Conservation (phyloP, 2,329 filamentous ascomycete genomes). For the Colletotrichum neosansevieriae region DNA sequence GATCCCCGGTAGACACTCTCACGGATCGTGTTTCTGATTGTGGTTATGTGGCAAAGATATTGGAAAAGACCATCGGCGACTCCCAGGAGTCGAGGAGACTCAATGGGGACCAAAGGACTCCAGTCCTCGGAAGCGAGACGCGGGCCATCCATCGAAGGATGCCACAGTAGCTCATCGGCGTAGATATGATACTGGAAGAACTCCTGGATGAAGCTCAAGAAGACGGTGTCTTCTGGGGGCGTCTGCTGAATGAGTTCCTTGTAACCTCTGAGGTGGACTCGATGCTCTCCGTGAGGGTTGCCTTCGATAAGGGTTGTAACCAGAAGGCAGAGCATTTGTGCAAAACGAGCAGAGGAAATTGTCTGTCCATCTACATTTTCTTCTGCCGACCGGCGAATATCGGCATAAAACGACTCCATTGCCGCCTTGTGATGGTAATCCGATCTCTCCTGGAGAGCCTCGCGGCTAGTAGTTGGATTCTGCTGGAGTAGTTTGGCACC, state of each 20-base stretch:
- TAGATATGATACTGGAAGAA: slow-evolving; percentile 88
- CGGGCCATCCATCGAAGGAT: slow-evolving; percentile 53
- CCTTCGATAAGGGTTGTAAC: slow-evolving; percentile 70
- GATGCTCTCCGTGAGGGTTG: slow-evolving; percentile 74
- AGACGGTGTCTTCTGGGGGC: slow-evolving; percentile 73
- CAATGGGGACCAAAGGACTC: slow-evolving; percentile 55
- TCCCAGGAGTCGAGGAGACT: slow-evolving; percentile 75
- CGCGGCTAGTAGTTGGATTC: slow-evolving; percentile 59
- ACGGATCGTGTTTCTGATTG: slow-evolving; percentile 80
- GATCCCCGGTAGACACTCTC: slow-evolving; percentile 70
- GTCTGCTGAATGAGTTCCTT: slow-evolving; percentile 75
- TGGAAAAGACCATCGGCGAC: slow-evolving; percentile 86
- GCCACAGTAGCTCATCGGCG: slow-evolving; percentile 71
- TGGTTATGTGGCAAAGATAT: slow-evolving; percentile 82
- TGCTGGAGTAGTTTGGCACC: slow-evolving; percentile 65
- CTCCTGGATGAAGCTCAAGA: slow-evolving; percentile 74
- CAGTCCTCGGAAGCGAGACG: slow-evolving; percentile 59
- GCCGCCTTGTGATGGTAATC: slow-evolving; percentile 68
- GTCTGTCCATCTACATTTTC: slow-evolving; percentile 59
- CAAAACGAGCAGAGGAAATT: slow-evolving; percentile 67
- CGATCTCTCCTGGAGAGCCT: slow-evolving; percentile 63
- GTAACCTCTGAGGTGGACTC: slow-evolving; percentile 83
- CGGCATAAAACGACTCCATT: slow-evolving; percentile 63
- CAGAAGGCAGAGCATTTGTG: slow-evolving; percentile 72
- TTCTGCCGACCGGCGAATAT: slow-evolving; percentile 57